Base-by-base conservation (phyloP, 2,329 filamentous ascomycete species). In the Chalara sp. region DNA sequence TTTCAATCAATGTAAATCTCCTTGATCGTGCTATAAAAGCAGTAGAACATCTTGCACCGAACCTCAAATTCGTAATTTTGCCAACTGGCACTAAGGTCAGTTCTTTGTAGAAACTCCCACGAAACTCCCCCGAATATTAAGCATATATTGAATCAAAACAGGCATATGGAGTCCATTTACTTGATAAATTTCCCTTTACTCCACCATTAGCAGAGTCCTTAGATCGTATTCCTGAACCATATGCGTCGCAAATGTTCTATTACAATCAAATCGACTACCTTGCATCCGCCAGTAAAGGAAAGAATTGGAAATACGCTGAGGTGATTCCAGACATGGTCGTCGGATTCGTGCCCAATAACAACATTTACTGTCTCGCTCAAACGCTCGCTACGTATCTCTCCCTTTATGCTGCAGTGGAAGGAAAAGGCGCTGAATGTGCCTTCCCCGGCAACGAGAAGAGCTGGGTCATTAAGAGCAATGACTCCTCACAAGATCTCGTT, bases 211-310 rank as follows among this genome's bases (percentile, higher is more conserved):
- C 63, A 32, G 71, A 74, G 59, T 62, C 63, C 8, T 55, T 66
- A 31, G 68, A 68, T 0, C 67, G 69, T n/a, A 67, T 74, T 33
- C 67, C 70, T 1, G 66, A 69, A 48, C 70, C 70, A 0, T 67
- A 67, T 46, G 68, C 68, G 1, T 67, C 68, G 8, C 64, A 72
- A 52, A 69, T 74, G 53, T 74, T 74, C 61, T 74, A 75, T 61
- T 74, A 74, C 56, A 63, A 58, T n/a, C 70, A 74, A 59, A 65
- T 67, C 21, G 72, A 74, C 53, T 58, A 70, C 47, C 59, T 74
- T 21, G 60, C 62, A 30, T 52, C 62, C 33, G 57, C 43, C 60
- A 64, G 8, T 1, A 56, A 64, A 47, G 68, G 67, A 1, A 72
- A 73, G 59, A 29, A 52, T 0, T 74, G 72, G 72, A 67, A 63